Base-by-base conservation (phyloP, 2,329 filamentous ascomycete genomes). In the Hirsutella minnesotensis region DNA sequence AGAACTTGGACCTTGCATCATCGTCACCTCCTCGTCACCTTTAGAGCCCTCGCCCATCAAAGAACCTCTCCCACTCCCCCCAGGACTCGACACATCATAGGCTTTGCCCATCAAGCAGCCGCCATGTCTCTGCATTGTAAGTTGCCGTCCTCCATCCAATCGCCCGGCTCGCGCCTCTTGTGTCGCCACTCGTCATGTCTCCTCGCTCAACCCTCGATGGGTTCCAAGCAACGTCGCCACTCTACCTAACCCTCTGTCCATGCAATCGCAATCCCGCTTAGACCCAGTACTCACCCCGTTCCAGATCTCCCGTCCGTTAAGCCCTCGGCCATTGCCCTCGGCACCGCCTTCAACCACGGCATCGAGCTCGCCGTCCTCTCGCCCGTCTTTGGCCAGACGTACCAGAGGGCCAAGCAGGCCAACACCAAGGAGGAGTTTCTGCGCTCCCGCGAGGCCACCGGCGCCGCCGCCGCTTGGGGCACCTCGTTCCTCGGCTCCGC, bases 341-440 rank as follows among this genome's bases (percentile, higher is more conserved):
- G 92, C 69, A 92, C 89, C 49, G 70, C 88, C 66, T 98, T 95
- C 81, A 95, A 85, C 76, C 90, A 98, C 70, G 81, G 82, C 57
- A 75, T 87, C 57, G 92, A 92, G 60, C 81, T 92, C 51, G 89
- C 86, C 49, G 79, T 96, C 56, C 78, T 96, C 49, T 77, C 80
- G 46, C 90, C 90, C 49, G 70, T 96, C 66, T 95, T 96, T 64
- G 90, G 92, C 61, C 83, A 94, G 60, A 90, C 87, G 59, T 95
- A 95, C 77, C 82, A 89, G 69, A 84, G 86, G 55, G 89, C 90
- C 54, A 89, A 94, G 76, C 71, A 78, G 47, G 79, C 90, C 64
- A 90, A 94, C 79, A 86, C 83, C 59, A 94, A 92, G 73, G 89
- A 96, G 70, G 90, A 96, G 71, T 96, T 95, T 70, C 69, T 94